Evolutionary conservation across 2,329 filamentous ascomycete species (phyloP).

Genomic region (Rhytidhysteron rufulum): DNA sequence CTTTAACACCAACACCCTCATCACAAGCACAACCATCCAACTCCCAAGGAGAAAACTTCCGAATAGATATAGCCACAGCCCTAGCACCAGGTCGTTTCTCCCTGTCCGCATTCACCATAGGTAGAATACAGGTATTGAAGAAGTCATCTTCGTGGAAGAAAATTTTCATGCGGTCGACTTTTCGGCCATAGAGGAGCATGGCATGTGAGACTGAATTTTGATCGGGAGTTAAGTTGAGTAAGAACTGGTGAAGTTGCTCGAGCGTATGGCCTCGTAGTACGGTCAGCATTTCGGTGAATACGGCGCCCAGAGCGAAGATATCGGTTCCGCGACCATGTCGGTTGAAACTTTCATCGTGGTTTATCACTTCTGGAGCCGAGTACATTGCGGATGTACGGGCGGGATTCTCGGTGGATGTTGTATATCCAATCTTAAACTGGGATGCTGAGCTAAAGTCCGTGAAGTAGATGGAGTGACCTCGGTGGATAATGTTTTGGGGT

Average conservation of each 20-base stretch:
- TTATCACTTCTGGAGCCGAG: neutral
- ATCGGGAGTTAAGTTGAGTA: neutral
- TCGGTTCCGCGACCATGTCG: neutral
- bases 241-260: neutral
- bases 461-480: neutral
- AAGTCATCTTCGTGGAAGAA: neutral
- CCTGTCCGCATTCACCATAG: neutral
- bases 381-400: neutral
- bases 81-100: neutral
- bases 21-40: no score
- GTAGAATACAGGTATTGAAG: neutral
- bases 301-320: slow-evolving; percentile 5
- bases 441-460: slow-evolving; percentile 4
- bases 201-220: neutral
- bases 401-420: neutral
- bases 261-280: neutral
- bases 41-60: neutral
- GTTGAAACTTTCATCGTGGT: neutral
- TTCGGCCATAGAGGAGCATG: neutral
- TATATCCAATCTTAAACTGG: slow-evolving; percentile 1
- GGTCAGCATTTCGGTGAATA: slow-evolving; percentile 6
- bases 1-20: no score
- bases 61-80: neutral
- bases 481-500: slow-evolving; percentile 2
- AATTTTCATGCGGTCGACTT: neutral